A percentile compares a stretch with the other conserved stretches of the same genome.
These are phyloP conservation scores for Tolypocladium tundrense DNA, from an alignment of 2,329 filamentous ascomycete species.

Conservation along the genomic window DNA sequence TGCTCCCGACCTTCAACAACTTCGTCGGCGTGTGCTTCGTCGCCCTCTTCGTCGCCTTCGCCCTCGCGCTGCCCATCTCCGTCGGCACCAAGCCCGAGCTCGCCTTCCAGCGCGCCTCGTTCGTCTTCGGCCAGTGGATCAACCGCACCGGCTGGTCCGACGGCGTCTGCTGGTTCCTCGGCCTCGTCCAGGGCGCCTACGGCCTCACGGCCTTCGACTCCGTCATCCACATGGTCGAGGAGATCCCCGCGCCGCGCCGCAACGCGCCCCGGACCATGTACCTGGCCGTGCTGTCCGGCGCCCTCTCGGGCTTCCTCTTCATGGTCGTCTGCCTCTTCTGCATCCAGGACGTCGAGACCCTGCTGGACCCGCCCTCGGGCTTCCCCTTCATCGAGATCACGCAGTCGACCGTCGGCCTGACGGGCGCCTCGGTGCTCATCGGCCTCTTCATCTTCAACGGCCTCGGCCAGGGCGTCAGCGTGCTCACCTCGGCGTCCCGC, in stretches of 20 bases:
- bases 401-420: constrained; percentile 20
- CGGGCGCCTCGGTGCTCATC: constrained; percentile 33
- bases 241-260: constrained; percentile 39
- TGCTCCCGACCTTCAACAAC: constrained; percentile 41
- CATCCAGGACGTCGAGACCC: constrained; percentile 32
- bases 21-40: constrained; percentile 44
- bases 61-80: constrained; percentile 38
- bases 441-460: constrained; percentile 46
- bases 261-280: constrained; percentile 42
- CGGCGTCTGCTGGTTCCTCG: constrained; percentile 47
- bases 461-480: constrained; percentile 39
- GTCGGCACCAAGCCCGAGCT: constrained; percentile 35
- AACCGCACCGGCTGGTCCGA: constrained; percentile 39
- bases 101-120: constrained; percentile 35
- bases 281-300: constrained; percentile 38
- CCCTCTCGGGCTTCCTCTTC: constrained; percentile 38
- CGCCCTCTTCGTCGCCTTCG: constrained; percentile 40
- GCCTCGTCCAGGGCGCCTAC: constrained; percentile 46
- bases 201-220: constrained; percentile 46
- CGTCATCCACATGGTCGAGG: constrained; percentile 48
- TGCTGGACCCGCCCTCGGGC: constrained; percentile 27
- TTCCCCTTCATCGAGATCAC: constrained; percentile 40
- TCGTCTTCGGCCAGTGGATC: constrained; percentile 41
- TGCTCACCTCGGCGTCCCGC: constrained; percentile 40
- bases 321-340: constrained; percentile 41